Evolutionary conservation across 306 rosid genomes (phyloP).

Genomic region (Vigna trinervia): DNA sequence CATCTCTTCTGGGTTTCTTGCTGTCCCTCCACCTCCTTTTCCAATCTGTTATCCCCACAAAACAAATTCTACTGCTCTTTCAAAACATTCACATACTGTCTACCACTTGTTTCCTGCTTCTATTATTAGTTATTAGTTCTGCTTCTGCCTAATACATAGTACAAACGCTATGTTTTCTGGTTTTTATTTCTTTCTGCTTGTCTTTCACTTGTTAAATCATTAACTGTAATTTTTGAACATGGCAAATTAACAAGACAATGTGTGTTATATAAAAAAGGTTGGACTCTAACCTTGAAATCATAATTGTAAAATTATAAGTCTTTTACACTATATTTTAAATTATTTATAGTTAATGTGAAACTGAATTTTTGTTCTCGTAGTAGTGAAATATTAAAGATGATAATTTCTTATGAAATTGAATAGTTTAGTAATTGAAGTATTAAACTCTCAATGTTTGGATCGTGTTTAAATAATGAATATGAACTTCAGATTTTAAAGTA

Average conservation of each 20-base stretch:
- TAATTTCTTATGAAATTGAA: neutral
- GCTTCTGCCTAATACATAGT: neutral
- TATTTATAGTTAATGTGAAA: too few relatives aligned
- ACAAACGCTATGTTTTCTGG: slow-evolving; percentile 23
- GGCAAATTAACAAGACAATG: slow-evolving; percentile 3
- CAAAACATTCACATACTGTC: slow-evolving; percentile 15
- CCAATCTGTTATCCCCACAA: slow-evolving; percentile 8
- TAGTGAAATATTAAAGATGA: neutral
- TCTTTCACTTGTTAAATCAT: neutral
- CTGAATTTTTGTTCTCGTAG: too few relatives aligned
- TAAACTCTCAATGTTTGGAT: neutral
- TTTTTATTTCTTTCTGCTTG: slow-evolving; percentile 8
- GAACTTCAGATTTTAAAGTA: neutral
- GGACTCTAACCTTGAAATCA: neutral
- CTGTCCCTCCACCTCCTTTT: slow-evolving; percentile 39
- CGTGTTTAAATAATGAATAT: neutral
- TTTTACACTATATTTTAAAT: too few relatives aligned
- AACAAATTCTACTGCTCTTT: slow-evolving; percentile 2
- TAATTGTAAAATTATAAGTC: neutral
- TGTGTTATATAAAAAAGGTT: neutral
- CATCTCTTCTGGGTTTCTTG: slow-evolving; percentile 32
- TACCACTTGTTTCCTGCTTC: slow-evolving; percentile 14
- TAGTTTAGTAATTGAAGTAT: neutral
- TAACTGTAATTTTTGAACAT: neutral
- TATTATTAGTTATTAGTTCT: slow-evolving; percentile 30